Evolutionary conservation across 1,284 basidiomycete species (phyloP).

Genomic region (Athelia psychrophila): DNA sequence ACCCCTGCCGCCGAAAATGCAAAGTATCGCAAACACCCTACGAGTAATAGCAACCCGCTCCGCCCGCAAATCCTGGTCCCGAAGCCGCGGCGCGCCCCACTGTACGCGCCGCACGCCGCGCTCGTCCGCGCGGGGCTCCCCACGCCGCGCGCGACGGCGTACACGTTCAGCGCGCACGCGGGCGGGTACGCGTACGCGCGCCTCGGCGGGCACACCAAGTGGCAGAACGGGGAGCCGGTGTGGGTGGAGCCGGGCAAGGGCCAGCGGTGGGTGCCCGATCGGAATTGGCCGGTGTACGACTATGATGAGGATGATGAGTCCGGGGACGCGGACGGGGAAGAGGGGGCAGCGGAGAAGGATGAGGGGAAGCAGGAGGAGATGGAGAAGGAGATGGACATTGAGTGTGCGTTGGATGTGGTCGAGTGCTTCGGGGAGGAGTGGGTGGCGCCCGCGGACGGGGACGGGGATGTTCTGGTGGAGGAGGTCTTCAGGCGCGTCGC

Average conservation of each 20-base stretch:
- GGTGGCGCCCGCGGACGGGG: background rate
- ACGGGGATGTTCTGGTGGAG: background rate
- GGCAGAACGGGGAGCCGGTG: background rate
- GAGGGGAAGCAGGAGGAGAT: too few species aligned
- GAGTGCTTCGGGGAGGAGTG: background rate
- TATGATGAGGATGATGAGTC: too few species aligned
- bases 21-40: too few species aligned
- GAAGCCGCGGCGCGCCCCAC: background rate
- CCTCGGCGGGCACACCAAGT: background rate
- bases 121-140: slow-evolving; percentile 7
- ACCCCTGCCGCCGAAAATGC: background rate
- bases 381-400: background rate
- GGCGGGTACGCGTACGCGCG: slow-evolving; percentile 12
- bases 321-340: too few species aligned
- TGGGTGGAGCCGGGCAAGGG: too few species aligned
- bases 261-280: too few species aligned
- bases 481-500: slow-evolving; percentile 11
- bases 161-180: slow-evolving; percentile 11
- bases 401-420: background rate
- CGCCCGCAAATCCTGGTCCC: background rate
- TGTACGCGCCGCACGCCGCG: background rate
- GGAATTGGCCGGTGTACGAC: too few species aligned
- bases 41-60: background rate
- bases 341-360: too few species aligned
- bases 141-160: slow-evolving; percentile 10